Evolutionary conservation across 306 rosid species (phyloP), one percentile per base, ranked within the genome.

Genomic region (Gastrolobium villosum): DNA sequence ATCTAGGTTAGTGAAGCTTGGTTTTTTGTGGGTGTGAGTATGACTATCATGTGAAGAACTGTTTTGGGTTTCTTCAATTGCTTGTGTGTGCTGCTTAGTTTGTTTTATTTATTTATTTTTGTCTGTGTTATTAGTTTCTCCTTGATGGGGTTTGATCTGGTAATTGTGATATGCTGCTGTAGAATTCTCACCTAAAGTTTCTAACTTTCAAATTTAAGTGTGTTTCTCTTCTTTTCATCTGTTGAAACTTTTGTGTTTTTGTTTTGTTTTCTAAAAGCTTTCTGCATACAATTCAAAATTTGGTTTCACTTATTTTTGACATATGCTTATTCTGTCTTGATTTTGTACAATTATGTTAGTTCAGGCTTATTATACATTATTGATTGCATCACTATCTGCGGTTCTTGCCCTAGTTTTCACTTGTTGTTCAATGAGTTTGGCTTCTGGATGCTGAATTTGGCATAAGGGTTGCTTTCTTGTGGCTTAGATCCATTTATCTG

Each of bases 1-100:
- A 88, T 79, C 98, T 57, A 95, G 89, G 99, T 94, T 53, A 78
- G 87, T 79, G 6, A 40, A 31, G 36, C 26, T 76, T 32, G 4
- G 13, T 41, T 10, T 83, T n/a, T 14, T 46, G 7, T 68, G 46
- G 20, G 10, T 39, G 11, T 49, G 14, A 28, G 3, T 14, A 4
- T 73, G n/a, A 55, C 0, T 10, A 4, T 46, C 4, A 52, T 78
- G 26, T 68, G 48, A 65, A 86, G 92, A 92, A 92, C 96, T 86
- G 88, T 60, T 72, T 72, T 86, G 78, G 81, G 69, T 36, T 59
- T 65, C 43, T 77, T 46, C 9, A 14, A 6, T 48, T 79, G 61
- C 44, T 62, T 70, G 65, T 31, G 5, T 37, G 61, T 7, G 34
- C 57, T 15, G 50, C n/a, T 70, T 71, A 43, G 5, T 78, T 26